A percentile compares a stretch with the other conserved stretches of the same genome.
phyloP scores from a whole-genome alignment of 768 basidiomycete genomes.

The Leucosporidium yakuticum region DNA sequence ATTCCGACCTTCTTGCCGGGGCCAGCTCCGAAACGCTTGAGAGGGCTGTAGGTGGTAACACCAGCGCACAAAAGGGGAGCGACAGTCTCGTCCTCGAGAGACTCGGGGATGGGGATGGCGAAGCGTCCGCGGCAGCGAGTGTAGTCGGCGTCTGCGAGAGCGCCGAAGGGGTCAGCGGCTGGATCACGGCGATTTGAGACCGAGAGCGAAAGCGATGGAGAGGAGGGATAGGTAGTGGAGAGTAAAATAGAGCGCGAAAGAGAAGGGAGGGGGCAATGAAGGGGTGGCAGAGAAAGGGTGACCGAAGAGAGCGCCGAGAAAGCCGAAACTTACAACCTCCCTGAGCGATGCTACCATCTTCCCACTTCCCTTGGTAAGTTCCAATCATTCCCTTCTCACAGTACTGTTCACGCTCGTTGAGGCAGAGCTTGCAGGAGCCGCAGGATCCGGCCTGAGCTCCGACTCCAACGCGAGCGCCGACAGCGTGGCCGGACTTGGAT shows the following conservation, averaged over 20 bases:
- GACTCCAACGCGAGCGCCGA: slow-evolving; percentile 47
- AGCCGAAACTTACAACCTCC: slow-evolving; percentile 38
- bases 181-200: too few species aligned
- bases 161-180: too few species aligned
- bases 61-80: slow-evolving; percentile 46
- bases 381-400: slow-evolving; percentile 24
- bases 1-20: slow-evolving; percentile 62
- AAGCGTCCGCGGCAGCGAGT: slow-evolving; percentile 42
- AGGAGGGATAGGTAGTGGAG: too few species aligned
- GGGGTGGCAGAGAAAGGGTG: too few species aligned
- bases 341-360: slow-evolving; percentile 35
- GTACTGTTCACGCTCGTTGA: slow-evolving; percentile 34
- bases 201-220: too few species aligned
- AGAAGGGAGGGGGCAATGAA: too few species aligned
- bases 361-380: slow-evolving; percentile 23
- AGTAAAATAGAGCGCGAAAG: too few species aligned
- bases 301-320: too few species aligned
- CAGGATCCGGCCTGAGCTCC: slow-evolving; percentile 44
- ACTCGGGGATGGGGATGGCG: slow-evolving; percentile 46
- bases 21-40: slow-evolving; percentile 49
- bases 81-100: slow-evolving; percentile 40
- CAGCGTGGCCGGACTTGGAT: slow-evolving; percentile 15
- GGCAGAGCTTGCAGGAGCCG: slow-evolving; percentile 35
- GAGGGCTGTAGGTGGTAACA: slow-evolving; percentile 44
- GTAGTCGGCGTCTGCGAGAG: slow-evolving; percentile 38